Evolutionary conservation across 2,329 filamentous ascomycete genomes (phyloP), one percentile per base, ranked within the genome.

Genomic region (Paracoccidioides brasiliensis): DNA sequence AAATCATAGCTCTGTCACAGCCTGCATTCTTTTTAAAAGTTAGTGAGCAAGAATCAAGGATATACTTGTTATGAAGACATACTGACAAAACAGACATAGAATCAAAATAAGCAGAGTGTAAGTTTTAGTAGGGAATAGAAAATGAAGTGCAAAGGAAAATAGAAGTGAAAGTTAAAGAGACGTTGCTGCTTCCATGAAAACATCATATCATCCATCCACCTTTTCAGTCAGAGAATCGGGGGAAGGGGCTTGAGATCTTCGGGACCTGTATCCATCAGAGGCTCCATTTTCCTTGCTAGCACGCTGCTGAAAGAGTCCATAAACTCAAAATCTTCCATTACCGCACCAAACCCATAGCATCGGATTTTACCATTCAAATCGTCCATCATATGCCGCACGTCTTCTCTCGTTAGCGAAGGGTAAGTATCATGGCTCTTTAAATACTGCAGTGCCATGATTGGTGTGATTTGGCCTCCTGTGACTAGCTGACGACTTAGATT

Each of bases 381-480:
- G 52, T 84, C 82, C 52, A 86, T 83, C 61, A 96, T 76, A 59
- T 76, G 78, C 62, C 79, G 76, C 62, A 95, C 82, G 65, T 96
- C 89, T 42, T 81, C 78, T 53, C 73, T 70, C 14, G 76, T 81
- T 61, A 96, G 72, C 61, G 85, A 81, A 4, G 68, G 67, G 60
- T 90, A 82, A 59, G 85, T 77, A 41, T 85, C 81, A 69, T 93
- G 84, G 48, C 77, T 79, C 59, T 89, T 75, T 52, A 97, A 79
- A 72, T 88, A 86, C 52, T 88, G 86, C 82, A 93, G 91, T 0
- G 90, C 90, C 88, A 95, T 95, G 61, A 96, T 87, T 0, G 93
- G 93, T 15, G 91, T 97, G 64, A 97, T 88, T 56, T 76, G 73
- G 53, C 89, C 89, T 58, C 93, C 88, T 2, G 93, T 81, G 63